These are phyloP conservation scores for Aspergillus sclerotialis DNA, from an alignment of 2,329 filamentous ascomycete species.

Conservation along the genomic window DNA sequence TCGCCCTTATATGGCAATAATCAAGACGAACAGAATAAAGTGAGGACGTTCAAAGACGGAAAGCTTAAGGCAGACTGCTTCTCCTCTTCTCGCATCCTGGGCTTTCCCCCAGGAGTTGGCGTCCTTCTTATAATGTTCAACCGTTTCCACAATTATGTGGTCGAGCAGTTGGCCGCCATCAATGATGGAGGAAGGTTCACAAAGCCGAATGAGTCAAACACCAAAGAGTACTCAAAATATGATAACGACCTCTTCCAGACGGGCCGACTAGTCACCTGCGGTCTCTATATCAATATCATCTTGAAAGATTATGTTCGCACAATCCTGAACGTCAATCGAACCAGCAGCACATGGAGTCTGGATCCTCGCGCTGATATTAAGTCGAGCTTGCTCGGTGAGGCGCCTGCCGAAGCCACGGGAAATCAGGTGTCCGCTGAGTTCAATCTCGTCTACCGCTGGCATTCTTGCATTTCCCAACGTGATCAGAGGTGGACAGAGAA, in stretches of 20 bases:
- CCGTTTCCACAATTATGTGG: constrained; percentile 64
- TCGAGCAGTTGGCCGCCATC: constrained; percentile 55
- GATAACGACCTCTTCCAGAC: constrained; percentile 47
- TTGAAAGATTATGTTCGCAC: constrained; percentile 55
- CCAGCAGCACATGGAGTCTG: constrained; percentile 54
- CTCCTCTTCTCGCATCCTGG: constrained; percentile 56
- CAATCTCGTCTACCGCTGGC: constrained; percentile 61
- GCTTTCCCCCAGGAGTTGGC: constrained; percentile 63
- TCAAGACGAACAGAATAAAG: constrained; percentile 53
- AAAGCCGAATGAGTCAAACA: constrained; percentile 38
- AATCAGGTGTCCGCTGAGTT: constrained; percentile 65
- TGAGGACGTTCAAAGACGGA: constrained; percentile 60
- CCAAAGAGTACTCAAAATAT: constrained; percentile 28
- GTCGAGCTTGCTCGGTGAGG: constrained; percentile 39
- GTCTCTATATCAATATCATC: constrained; percentile 51
- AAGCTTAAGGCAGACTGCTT: constrained; percentile 66
- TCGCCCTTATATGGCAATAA: constrained; percentile 66
- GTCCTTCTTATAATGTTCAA: constrained; percentile 62
- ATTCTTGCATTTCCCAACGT: constrained; percentile 53
- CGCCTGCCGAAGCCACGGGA: constrained; percentile 50
- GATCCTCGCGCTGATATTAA: constrained; percentile 56
- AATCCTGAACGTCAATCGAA: constrained; percentile 54
- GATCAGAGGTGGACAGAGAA: constrained; percentile 58
- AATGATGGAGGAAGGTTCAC: constrained; percentile 64
- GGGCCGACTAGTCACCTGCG: constrained; percentile 47